A percentile compares a stretch with the other conserved stretches of the same genome.
These are phyloP conservation scores for Magnaporthales sp. DNA, from an alignment of 2,329 filamentous ascomycete species.

Conservation along the genomic window DNA sequence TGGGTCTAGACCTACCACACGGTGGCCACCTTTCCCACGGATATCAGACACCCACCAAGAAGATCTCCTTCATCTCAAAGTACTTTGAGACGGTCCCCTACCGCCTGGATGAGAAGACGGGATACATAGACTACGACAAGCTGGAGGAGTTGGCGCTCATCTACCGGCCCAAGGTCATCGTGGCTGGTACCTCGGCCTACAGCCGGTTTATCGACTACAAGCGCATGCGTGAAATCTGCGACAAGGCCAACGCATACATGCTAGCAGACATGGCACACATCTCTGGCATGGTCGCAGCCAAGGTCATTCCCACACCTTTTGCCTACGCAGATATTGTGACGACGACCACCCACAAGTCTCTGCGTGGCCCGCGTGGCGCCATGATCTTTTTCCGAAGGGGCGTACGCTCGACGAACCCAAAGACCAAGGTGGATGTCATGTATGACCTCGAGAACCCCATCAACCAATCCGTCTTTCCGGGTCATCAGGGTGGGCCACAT, in stretches of 20 bases:
- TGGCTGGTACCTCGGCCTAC: constrained; percentile 93
- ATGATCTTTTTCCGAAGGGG: constrained; percentile 99
- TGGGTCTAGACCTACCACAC: constrained; percentile 94
- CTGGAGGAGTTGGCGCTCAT: constrained; percentile 79
- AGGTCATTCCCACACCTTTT: constrained; percentile 86
- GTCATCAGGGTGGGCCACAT: constrained; percentile 95
- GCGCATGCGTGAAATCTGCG: constrained; percentile 80
- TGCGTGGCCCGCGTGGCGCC: constrained; percentile 88
- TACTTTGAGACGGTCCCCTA: constrained; percentile 99
- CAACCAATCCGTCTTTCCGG: constrained; percentile 94
- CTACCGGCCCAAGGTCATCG: constrained; percentile 92
- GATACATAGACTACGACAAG: constrained; percentile 89
- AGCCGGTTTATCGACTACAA: constrained; percentile 93
- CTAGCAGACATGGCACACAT: constrained; percentile 97
- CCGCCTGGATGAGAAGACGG: constrained; percentile 80
- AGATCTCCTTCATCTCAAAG: constrained; percentile 97
- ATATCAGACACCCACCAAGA: constrained; percentile 88
- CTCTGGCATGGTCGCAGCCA: constrained; percentile 85
- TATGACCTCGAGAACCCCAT: constrained; percentile 92
- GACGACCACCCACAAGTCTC: constrained; percentile 95
- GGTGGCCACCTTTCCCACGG: constrained; percentile 94
- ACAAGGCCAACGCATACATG: constrained; percentile 88
- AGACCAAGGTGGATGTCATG: constrained; percentile 75
- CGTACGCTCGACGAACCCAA: constrained; percentile 71
- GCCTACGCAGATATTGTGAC: constrained; percentile 88